These are phyloP conservation scores for Aspergillus calidoustus DNA, from an alignment of 2,329 filamentous ascomycete genomes.

Conservation along the genomic window DNA sequence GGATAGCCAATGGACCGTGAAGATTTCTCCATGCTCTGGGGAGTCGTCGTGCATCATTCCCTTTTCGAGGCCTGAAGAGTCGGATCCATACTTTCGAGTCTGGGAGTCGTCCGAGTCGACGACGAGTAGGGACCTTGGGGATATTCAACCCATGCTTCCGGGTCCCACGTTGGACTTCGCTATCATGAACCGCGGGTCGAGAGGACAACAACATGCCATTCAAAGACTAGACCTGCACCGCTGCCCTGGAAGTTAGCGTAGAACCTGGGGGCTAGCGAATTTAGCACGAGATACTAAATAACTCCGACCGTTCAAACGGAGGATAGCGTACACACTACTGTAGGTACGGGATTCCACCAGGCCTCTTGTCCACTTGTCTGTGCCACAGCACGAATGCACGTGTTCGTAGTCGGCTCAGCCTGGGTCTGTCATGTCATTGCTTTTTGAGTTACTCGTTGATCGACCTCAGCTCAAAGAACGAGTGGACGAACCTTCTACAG, in stretches of 20 bases:
- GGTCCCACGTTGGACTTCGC: constrained; percentile 17
- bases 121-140: constrained; percentile 19
- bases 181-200: constrained; percentile 18
- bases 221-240: constrained; percentile 19
- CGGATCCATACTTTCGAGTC: not conserved
- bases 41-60: not conserved
- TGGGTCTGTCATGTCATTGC: not conserved
- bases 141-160: constrained; percentile 18
- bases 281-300: not conserved
- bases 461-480: not conserved
- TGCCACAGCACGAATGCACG: constrained; percentile 15
- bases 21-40: not conserved
- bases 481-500: not conserved
- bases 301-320: not conserved
- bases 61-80: constrained; percentile 6
- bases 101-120: not conserved
- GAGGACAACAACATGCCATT: constrained; percentile 18
- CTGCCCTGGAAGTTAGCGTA: constrained; percentile 1
- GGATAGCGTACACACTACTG: constrained; percentile 5
- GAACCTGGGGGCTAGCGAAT: not conserved
- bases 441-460: constrained; percentile 1
- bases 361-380: constrained; percentile 2
- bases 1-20: not conserved
- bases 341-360: constrained; percentile 12
- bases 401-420: constrained; percentile 3